Evolutionary conservation across 345 rosid species (phyloP).

Genomic region (Salix purpurea): DNA sequence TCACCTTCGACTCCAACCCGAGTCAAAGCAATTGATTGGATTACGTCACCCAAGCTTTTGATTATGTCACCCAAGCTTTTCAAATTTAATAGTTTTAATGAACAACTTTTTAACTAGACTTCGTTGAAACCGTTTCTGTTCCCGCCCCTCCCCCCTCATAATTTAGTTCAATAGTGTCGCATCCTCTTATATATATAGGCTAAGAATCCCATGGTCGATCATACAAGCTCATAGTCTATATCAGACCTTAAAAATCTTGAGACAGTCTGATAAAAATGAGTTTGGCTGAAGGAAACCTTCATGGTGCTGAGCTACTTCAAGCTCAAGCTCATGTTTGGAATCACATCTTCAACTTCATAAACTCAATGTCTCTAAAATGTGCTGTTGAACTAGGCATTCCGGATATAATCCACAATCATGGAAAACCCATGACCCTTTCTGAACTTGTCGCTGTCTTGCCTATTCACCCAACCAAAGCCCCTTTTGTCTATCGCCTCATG

Average conservation of each 20-base stretch:
- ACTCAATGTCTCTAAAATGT: slow-evolving; percentile 10
- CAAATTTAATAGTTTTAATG: too few relatives aligned
- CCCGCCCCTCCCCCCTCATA: too few relatives aligned
- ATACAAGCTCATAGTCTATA: too few relatives aligned
- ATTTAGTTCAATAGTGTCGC: too few relatives aligned
- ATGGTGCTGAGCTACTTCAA: not conserved
- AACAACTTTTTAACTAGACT: too few relatives aligned
- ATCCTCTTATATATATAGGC: too few relatives aligned
- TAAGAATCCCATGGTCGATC: too few relatives aligned
- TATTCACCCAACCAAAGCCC: slow-evolving; percentile 9
- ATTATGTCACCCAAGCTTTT: too few relatives aligned
- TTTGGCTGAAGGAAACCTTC: not conserved
- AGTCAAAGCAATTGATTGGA: too few relatives aligned
- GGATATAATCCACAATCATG: slow-evolving; percentile 6
- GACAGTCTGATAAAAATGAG: not conserved
- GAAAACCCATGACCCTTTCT: slow-evolving; percentile 10
- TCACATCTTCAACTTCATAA: slow-evolving; percentile 15
- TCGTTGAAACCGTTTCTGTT: too few relatives aligned
- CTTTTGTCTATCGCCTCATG: slow-evolving; percentile 9
- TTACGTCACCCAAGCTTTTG: too few relatives aligned
- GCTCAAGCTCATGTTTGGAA: slow-evolving; percentile 11
- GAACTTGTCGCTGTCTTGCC: not conserved
- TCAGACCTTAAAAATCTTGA: not conserved
- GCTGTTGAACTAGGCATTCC: slow-evolving; percentile 12
- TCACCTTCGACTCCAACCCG: too few relatives aligned